Conservation (phyloP, 305 asterid species). For the Ilex paraguariensis region DNA sequence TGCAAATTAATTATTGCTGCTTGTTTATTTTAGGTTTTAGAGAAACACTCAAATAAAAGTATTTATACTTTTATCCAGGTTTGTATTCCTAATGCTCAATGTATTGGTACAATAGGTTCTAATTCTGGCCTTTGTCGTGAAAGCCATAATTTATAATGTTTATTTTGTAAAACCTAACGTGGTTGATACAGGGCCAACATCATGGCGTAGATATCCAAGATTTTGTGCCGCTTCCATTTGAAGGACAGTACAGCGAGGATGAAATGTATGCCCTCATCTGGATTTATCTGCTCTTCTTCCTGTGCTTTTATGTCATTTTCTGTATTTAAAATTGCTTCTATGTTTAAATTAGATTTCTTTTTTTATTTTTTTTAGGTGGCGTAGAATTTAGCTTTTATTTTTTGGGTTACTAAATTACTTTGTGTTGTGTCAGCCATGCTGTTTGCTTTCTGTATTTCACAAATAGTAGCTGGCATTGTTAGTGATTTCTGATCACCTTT, state of each 20-base stretch:
- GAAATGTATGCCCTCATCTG: slow-evolving; percentile 38
- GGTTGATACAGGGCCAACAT: slow-evolving; percentile 36
- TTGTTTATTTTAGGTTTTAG: slow-evolving; percentile 58
- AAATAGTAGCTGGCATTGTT: no score
- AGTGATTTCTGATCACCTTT: no score
- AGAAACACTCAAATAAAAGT: slow-evolving; percentile 62
- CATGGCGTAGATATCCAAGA: slow-evolving; percentile 31
- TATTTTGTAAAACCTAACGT: slow-evolving; percentile 11
- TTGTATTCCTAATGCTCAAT: slow-evolving; percentile 9
- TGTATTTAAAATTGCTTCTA: neutral
- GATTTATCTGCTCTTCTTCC: slow-evolving; percentile 2
- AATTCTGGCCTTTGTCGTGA: neutral
- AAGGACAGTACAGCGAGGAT: slow-evolving; percentile 29
- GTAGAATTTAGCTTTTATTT: no score
- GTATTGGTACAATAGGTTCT: neutral
- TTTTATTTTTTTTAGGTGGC: no score
- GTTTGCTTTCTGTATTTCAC: no score
- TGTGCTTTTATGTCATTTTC: slow-evolving; percentile 3
- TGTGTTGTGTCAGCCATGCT: neutral
- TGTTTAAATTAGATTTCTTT: no score
- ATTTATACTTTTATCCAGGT: slow-evolving; percentile 70
- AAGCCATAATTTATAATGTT: slow-evolving; percentile 7
- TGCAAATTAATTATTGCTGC: slow-evolving; percentile 27
- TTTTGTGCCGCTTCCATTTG: slow-evolving; percentile 20
- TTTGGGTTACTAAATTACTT: no score